These are phyloP conservation scores for Simplicillium aogashimaense DNA, from an alignment of 2,329 filamentous ascomycete species.

Conservation along the genomic window DNA sequence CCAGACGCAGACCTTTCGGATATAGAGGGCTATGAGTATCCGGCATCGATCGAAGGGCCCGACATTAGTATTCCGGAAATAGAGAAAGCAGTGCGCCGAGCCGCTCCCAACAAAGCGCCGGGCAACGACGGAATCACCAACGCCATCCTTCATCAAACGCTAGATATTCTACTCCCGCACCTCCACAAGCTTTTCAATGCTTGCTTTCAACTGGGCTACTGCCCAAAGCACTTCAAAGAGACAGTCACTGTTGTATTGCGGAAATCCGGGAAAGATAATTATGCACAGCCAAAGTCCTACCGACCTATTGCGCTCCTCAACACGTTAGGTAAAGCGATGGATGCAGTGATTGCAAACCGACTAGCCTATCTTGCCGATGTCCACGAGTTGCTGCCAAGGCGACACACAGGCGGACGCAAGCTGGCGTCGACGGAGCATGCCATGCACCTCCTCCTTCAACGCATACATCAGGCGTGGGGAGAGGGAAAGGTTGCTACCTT, in stretches of 20 bases:
- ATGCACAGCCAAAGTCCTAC: slow-evolving; percentile 10
- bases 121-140: slow-evolving; percentile 12
- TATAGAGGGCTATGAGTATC: slow-evolving; percentile 1
- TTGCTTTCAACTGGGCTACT: slow-evolving; percentile 9
- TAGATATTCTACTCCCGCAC: slow-evolving; percentile 8
- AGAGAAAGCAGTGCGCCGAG: slow-evolving; percentile 6
- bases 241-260: slow-evolving; percentile 8
- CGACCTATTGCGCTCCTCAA: slow-evolving; percentile 11
- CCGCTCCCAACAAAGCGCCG: slow-evolving; percentile 10
- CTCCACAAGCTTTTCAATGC: slow-evolving; percentile 9
- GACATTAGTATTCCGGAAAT: slow-evolving; percentile 2
- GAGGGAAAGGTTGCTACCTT: slow-evolving; percentile 6
- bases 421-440: slow-evolving; percentile 7
- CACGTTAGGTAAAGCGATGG: slow-evolving; percentile 7
- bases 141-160: slow-evolving; percentile 8
- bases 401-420: slow-evolving; percentile 7
- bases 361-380: slow-evolving; percentile 7
- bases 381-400: slow-evolving; percentile 3
- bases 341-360: slow-evolving; percentile 8
- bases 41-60: background rate
- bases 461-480: slow-evolving; percentile 8
- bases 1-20: slow-evolving; percentile 1
- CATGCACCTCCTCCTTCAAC: slow-evolving; percentile 5
- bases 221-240: slow-evolving; percentile 8
- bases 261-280: slow-evolving; percentile 11